phyloP scores from a whole-genome alignment of 495 filamentous ascomycete genomes.

The Parathielavia appendiculata region DNA sequence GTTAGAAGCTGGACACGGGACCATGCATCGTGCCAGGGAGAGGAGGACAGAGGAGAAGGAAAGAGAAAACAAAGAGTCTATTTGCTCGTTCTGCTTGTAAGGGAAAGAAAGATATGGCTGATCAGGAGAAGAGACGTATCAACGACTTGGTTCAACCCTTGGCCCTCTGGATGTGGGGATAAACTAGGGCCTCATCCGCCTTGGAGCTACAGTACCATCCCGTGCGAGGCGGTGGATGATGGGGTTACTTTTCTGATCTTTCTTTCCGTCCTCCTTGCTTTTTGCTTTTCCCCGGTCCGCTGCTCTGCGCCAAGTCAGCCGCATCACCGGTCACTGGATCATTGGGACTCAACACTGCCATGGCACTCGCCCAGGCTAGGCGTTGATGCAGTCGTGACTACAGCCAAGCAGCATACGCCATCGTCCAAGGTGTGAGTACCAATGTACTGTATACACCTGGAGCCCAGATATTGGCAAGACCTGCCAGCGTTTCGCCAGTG shows the following conservation, averaged over 20 bases:
- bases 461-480: neutral
- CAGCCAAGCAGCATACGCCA: constrained; percentile 22
- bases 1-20: constrained; percentile 40
- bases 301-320: constrained; percentile 28
- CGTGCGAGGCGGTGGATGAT: constrained; percentile 15
- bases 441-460: constrained; percentile 1
- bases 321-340: constrained; percentile 24
- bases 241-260: constrained; percentile 21
- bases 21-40: constrained; percentile 38
- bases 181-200: neutral
- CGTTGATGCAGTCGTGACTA: constrained; percentile 11
- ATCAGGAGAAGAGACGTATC: neutral
- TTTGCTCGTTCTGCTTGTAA: neutral
- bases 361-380: constrained; percentile 17
- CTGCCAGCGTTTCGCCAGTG: neutral
- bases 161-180: constrained; percentile 3
- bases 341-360: constrained; percentile 24
- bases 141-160: neutral
- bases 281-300: constrained; percentile 9
- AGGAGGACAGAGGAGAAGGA: constrained; percentile 8
- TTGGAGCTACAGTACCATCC: neutral
- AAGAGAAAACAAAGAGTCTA: constrained; percentile 4
- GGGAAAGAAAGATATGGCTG: neutral
- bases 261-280: constrained; percentile 14
- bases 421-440: constrained; percentile 11